phyloP scores from a whole-genome alignment of 371 early-diverging fungal genomes.

The Parasitella parasitica region DNA sequence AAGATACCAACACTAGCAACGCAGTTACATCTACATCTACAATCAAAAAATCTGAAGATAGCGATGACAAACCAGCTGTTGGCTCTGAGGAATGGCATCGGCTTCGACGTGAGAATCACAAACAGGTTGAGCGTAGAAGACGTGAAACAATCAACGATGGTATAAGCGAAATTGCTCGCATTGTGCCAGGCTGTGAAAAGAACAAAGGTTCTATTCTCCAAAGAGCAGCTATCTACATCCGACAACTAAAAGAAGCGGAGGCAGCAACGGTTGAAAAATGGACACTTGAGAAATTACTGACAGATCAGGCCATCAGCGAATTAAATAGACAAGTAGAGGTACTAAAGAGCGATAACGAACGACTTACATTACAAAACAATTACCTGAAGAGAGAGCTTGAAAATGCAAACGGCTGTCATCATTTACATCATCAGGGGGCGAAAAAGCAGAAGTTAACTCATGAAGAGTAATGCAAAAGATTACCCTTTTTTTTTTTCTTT shows the following conservation, averaged over 20 bases:
- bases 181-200: conserved; percentile 88
- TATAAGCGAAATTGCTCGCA: conserved; percentile 78
- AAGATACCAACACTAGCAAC: not conserved
- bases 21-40: not conserved
- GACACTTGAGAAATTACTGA: conserved; percentile 67
- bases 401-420: not conserved
- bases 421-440: not conserved
- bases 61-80: conserved; percentile 45
- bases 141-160: conserved; percentile 93
- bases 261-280: conserved; percentile 59
- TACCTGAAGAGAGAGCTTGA: conserved; percentile 20
- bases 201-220: conserved; percentile 88
- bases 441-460: conserved; percentile 3
- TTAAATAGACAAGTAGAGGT: conserved; percentile 23
- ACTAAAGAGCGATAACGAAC: conserved; percentile 20
- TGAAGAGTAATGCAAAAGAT: conserved; percentile 4
- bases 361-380: conserved; percentile 12
- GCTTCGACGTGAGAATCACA: conserved; percentile 84
- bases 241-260: conserved; percentile 71
- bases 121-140: conserved; percentile 91
- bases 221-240: conserved; percentile 83
- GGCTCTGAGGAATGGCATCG: conserved; percentile 86
- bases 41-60: not conserved
- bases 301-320: conserved; percentile 65
- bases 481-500: conserved; percentile 2